These are phyloP conservation scores for Aspergillus nomiae DNA, from an alignment of 2,329 filamentous ascomycete species.

Conservation along the genomic window DNA sequence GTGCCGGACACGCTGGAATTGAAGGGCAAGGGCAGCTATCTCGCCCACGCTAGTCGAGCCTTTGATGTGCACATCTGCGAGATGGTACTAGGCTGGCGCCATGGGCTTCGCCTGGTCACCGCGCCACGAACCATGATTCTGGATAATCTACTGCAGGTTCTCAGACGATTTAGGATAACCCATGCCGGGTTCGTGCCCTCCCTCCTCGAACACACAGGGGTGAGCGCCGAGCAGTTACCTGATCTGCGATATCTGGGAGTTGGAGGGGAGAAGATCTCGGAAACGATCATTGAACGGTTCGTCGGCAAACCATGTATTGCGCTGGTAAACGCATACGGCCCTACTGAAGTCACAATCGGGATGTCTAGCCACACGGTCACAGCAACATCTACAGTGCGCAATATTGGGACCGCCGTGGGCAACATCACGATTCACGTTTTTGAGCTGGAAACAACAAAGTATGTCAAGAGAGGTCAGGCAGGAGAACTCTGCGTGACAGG, in stretches of 20 bases:
- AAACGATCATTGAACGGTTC: slow-evolving; percentile 16
- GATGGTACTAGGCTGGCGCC: slow-evolving; percentile 19
- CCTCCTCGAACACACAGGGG: slow-evolving; percentile 14
- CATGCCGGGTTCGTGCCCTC: slow-evolving; percentile 17
- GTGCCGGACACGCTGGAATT: slow-evolving; percentile 12
- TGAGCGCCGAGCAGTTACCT: slow-evolving; percentile 11
- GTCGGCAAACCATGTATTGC: slow-evolving; percentile 10
- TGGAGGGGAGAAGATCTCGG: slow-evolving; percentile 18
- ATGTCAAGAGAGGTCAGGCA: slow-evolving; percentile 13
- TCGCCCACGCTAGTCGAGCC: slow-evolving; percentile 20
- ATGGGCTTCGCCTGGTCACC: slow-evolving; percentile 17
- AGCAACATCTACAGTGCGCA: slow-evolving; percentile 7
- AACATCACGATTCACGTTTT: slow-evolving; percentile 14
- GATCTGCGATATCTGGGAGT: slow-evolving; percentile 14
- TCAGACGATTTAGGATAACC: slow-evolving; percentile 5
- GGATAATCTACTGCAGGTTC: slow-evolving; percentile 12
- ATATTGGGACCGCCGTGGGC: slow-evolving; percentile 15
- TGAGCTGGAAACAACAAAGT: slow-evolving; percentile 4
- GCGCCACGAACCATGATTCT: slow-evolving; percentile 11
- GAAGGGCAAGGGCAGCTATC: slow-evolving; percentile 13
- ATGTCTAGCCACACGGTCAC: slow-evolving; percentile 12
- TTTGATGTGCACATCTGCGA: slow-evolving; percentile 20
- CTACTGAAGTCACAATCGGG: slow-evolving; percentile 19
- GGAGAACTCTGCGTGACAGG: slow-evolving; percentile 18
- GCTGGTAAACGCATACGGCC: slow-evolving; percentile 17